phyloP scores from a whole-genome alignment of 805 yeast species.

The Starmerella bacillaris region DNA sequence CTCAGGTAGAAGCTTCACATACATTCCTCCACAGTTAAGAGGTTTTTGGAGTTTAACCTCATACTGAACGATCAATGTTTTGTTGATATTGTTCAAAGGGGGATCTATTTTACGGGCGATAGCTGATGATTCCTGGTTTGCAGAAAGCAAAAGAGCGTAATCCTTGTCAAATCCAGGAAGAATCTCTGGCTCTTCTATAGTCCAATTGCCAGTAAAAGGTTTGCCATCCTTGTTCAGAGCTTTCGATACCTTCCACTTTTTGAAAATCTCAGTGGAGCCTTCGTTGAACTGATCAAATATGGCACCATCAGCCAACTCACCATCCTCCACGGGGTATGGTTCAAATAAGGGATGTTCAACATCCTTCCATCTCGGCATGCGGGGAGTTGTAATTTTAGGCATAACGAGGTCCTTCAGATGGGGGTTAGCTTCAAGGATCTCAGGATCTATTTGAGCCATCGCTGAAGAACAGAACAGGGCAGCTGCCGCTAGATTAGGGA shows the following conservation, averaged over 20 bases:
- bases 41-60: constrained; percentile 74
- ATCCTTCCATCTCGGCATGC: constrained; percentile 10
- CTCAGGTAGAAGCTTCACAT: constrained; percentile 49
- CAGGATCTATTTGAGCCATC: too few relatives aligned
- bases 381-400: background rate
- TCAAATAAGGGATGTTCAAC: constrained; percentile 18
- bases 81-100: constrained; percentile 40
- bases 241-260: constrained; percentile 34
- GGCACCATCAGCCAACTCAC: constrained; percentile 23
- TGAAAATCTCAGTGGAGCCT: constrained; percentile 3
- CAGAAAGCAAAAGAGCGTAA: constrained; percentile 56
- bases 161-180: constrained; percentile 48
- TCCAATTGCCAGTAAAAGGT: constrained; percentile 60
- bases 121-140: constrained; percentile 68
- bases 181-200: constrained; percentile 41
- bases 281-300: constrained; percentile 12
- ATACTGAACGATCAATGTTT: constrained; percentile 68
- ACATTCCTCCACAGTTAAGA: constrained; percentile 76
- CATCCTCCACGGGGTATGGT: constrained; percentile 22
- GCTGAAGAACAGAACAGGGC: background rate
- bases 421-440: background rate
- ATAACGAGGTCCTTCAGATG: background rate
- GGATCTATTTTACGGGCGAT: constrained; percentile 44
- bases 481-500: background rate
- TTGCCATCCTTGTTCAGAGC: constrained; percentile 16